These are phyloP conservation scores for Fulvia fulva DNA, from an alignment of 2,329 filamentous ascomycete genomes.

Conservation along the genomic window DNA sequence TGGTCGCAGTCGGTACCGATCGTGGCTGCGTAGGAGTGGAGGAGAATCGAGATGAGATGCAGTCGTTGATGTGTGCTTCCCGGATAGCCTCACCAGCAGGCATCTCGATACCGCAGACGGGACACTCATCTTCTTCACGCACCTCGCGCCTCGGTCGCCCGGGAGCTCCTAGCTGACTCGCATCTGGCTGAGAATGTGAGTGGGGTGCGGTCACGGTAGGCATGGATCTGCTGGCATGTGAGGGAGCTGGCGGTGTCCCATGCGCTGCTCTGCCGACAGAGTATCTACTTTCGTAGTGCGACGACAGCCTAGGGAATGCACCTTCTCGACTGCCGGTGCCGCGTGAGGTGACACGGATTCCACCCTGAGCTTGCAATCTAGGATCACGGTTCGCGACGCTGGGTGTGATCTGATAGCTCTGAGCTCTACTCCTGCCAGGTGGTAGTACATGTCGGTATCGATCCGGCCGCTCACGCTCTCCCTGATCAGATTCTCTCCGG, in stretches of 20 bases:
- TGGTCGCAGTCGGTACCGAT: slow-evolving; percentile 18
- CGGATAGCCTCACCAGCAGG: slow-evolving; percentile 50
- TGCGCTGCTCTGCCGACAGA: background rate
- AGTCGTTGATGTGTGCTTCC: slow-evolving; percentile 42
- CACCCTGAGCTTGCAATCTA: background rate
- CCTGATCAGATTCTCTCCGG: background rate
- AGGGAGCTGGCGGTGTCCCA: background rate
- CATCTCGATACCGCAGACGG: slow-evolving; percentile 69
- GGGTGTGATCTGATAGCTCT: background rate
- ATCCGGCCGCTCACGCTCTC: slow-evolving; percentile 1
- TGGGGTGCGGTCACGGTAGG: background rate
- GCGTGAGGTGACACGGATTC: background rate
- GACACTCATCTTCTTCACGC: slow-evolving; percentile 72
- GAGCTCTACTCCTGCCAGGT: background rate
- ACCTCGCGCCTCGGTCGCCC: slow-evolving; percentile 29
- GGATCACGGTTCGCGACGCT: background rate
- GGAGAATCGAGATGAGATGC: slow-evolving; percentile 29
- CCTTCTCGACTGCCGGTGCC: background rate
- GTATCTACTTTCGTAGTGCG: background rate
- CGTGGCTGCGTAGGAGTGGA: slow-evolving; percentile 17
- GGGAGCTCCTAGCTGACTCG: background rate
- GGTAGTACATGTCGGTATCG: background rate
- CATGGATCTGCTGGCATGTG: background rate
- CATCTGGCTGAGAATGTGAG: background rate
- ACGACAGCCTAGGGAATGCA: background rate